Evolutionary conservation across 345 rosid species (phyloP), one percentile per base, ranked within the genome.

Genomic region (Leavenworthia alabamica): DNA sequence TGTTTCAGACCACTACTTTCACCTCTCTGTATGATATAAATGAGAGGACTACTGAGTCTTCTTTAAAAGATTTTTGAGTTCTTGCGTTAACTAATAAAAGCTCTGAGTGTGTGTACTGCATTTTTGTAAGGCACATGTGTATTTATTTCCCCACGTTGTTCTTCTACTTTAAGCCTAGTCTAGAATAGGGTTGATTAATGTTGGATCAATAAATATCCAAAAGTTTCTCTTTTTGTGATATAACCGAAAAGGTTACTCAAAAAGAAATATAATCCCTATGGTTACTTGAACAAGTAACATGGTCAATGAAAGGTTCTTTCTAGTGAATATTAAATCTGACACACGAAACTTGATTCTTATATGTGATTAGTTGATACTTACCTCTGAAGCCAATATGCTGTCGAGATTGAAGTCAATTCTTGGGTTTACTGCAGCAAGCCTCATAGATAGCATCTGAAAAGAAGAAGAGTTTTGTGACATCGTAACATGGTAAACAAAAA

Each of bases 401-500:
- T 89, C 94, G 3, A 87, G 81, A 75, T 86, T 81, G 75, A 82
- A 78, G 80, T 88, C 96, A 9, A 76, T 76, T 77, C 85, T 66
- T 29, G 96, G 92, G 78, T 86, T 87, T 43, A 83, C 95, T 37
- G 88, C 79, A 7, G 97, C 92, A 49, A 93, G 92, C 76, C 87
- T 82, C 96, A 87, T 93, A 56, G 99, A 93, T 68, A 93, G 80
- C 67, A 87, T 53, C 99, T 93, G 90, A 59, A 77, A 85, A 43
- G 31, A 57, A 31, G 20, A 40, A 59, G 17, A 37, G 55, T 36
- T 36, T 7, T 36, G 60, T 44, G 7, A 61, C 41, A 45, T 28
- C 39, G 33, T 45, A 11, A 17, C 26, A 61, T 29, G 16, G 44
- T 29, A 28, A 56, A 55, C n/a, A 24, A 4, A 13, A 50, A 31